Conservation (phyloP, 257 asterid genomes). For the Misopates orontium region DNA sequence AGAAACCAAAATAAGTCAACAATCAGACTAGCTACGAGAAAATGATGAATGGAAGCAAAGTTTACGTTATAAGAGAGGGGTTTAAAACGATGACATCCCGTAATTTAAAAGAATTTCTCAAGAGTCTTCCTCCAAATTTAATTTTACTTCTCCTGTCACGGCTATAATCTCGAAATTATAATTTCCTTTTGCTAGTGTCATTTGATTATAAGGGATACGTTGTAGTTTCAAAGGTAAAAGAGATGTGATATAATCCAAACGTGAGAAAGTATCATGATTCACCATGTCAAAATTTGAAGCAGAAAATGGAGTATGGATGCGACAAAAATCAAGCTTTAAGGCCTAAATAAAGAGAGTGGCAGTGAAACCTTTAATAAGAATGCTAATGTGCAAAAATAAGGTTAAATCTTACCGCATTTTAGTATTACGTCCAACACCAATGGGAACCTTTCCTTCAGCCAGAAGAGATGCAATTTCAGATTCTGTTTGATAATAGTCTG, state of each 20-base stretch:
- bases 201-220: too few relatives aligned
- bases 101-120: too few relatives aligned
- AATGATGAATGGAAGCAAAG: neutral
- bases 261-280: too few relatives aligned
- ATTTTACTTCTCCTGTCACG: too few relatives aligned
- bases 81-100: too few relatives aligned
- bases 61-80: neutral
- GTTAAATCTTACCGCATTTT: conserved; percentile 55
- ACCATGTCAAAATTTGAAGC: neutral
- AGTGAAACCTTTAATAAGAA: too few relatives aligned
- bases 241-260: too few relatives aligned
- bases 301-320: neutral
- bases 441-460: conserved; percentile 85
- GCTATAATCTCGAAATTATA: too few relatives aligned
- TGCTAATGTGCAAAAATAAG: neutral
- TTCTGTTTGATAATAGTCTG: conserved; percentile 89
- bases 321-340: neutral
- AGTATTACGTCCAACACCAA: conserved; percentile 85
- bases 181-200: too few relatives aligned
- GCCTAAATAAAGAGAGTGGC: too few relatives aligned
- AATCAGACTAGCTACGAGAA: conserved; percentile 11
- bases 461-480: conserved; percentile 73
- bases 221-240: too few relatives aligned
- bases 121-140: too few relatives aligned
- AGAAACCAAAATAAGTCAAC: conserved; percentile 19